Base-by-base conservation (phyloP, 768 basidiomycete species). In the Melanogaster broomeanus region DNA sequence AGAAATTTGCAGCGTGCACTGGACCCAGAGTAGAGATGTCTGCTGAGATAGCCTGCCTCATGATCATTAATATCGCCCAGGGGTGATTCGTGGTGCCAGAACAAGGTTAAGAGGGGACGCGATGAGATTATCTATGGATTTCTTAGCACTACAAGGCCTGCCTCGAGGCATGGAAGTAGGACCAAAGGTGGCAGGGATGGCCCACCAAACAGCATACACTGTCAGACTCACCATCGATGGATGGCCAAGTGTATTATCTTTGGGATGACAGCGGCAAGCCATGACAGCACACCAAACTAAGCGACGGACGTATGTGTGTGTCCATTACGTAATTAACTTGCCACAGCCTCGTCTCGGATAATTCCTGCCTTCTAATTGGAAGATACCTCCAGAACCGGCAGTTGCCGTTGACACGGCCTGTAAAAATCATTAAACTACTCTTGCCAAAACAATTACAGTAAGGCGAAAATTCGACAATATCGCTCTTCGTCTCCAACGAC, bases 261-360 rank as follows among this genome's bases (percentile, higher is more conserved):
- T n/a, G n/a, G 35, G 35, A 37, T 18, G 35, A 37, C 35, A 37
- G 35, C 35, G 35, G 16, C 35, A 37, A 18, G 35, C n/a, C 10
- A 34, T 11, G 33, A 11, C 16, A 34, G 16, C 33, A 34, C 33
- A 34, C 33, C 33, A 16, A 34, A 34, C 11, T 34, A 34, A 11
- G 33, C 33, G 5, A 34, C 33, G 33, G 33, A 16, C 6, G 11
- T 11, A 34, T 11, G 11, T 16, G 4, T 27, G 4, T 27, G 11
- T 12, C 6, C 13, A 37, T 37, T 18, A 37, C 10, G 25, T 31
- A 44, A 27, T 30, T 8, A 19, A 37, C 6, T 37, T 15, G 27
- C n/a, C 48, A 49, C n/a, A 49, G 49, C 49, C 43, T 45, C 43
- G 35, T 8, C 11, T 49, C 48, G 42, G 48, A 42, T 49, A 49